Evolutionary conservation across 441 rosid species (phyloP), one percentile per base, ranked within the genome.

Genomic region (Manihot esculenta): DNA sequence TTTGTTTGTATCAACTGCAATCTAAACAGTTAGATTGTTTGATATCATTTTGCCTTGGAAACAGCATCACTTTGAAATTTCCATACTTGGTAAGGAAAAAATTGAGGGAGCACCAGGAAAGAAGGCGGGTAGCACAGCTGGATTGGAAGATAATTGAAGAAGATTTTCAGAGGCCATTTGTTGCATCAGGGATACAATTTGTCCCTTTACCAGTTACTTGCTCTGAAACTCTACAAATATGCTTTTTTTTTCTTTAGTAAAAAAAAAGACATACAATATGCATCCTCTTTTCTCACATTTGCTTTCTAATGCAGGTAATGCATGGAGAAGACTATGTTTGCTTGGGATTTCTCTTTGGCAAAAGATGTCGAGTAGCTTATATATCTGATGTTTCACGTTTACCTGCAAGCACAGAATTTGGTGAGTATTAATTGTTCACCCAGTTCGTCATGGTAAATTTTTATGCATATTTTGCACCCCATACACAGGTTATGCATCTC

Each of bases 271-370:
- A 64, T 42, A 53, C 27, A 49, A 27, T 64, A 41, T 64, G n/a
- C 73, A 67, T 70, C 56, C 56, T 60, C 48, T 11, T 66, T 55
- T 60, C 55, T 67, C 42, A 20, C 18, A 53, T 63, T 17, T 68
- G 38, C 61, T 55, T 42, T 62, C 17, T 56, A 41, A 71, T 76
- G 56, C 69, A 94, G 99, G 99, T 94, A 73, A 89, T 94, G 97
- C 99, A 94, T 82, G 99, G 99, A 81, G 98, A 92, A 87, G 99
- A 94, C 71, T 94, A 92, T 79, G 70, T 94, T 64, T 89, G 78
- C 71, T 80, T 94, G 69, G 98, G 99, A 73, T 94, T 84, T 74
- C 97, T 94, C 63, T 94, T 94, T 76, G 99, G 99, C 12, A 85
- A 87, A 74, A 87, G 84, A 69, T 75, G 72, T 59, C 88, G 84